Evolutionary conservation across 805 yeast genomes (phyloP).

Genomic region (Cyberlindnera nakhonratchasimensis): DNA sequence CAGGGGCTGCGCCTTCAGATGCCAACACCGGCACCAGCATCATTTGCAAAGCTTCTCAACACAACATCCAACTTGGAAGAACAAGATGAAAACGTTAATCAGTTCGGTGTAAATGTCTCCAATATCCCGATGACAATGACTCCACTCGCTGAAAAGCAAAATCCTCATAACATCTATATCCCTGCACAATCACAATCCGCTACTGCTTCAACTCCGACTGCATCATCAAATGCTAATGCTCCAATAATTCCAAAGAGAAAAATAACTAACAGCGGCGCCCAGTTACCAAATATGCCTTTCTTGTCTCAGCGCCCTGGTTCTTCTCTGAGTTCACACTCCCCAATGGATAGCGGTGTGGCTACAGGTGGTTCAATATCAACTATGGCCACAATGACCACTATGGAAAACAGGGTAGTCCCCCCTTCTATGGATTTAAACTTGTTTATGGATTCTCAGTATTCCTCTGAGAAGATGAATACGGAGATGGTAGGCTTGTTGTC

Average conservation of each 20-base stretch:
- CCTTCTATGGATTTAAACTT: slow-evolving; percentile 20
- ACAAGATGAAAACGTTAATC: slow-evolving; percentile 50
- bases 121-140: slow-evolving; percentile 68
- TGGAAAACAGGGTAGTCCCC: slow-evolving; percentile 7
- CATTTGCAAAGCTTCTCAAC: slow-evolving; percentile 25
- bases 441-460: slow-evolving; percentile 24
- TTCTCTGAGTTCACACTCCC: slow-evolving; percentile 16
- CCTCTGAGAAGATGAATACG: slow-evolving; percentile 25
- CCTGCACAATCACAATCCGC: neutral
- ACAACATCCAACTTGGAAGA: slow-evolving; percentile 34
- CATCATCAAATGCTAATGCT: slow-evolving; percentile 3
- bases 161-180: slow-evolving; percentile 2
- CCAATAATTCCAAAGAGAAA: slow-evolving; percentile 10
- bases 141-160: slow-evolving; percentile 63
- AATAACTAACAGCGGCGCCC: slow-evolving; percentile 9
- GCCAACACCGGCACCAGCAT: slow-evolving; percentile 61
- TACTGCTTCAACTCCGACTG: neutral
- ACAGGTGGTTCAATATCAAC: slow-evolving; percentile 10
- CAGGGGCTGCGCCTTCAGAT: slow-evolving; percentile 65
- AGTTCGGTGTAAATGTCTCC: slow-evolving; percentile 60
- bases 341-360: slow-evolving; percentile 11
- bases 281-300: slow-evolving; percentile 20
- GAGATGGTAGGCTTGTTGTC: slow-evolving; percentile 25
- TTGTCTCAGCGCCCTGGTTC: slow-evolving; percentile 16
- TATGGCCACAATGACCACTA: slow-evolving; percentile 7